Evolutionary conservation across 306 rosid species (phyloP).

Genomic region (Pachyrhizus erosus): DNA sequence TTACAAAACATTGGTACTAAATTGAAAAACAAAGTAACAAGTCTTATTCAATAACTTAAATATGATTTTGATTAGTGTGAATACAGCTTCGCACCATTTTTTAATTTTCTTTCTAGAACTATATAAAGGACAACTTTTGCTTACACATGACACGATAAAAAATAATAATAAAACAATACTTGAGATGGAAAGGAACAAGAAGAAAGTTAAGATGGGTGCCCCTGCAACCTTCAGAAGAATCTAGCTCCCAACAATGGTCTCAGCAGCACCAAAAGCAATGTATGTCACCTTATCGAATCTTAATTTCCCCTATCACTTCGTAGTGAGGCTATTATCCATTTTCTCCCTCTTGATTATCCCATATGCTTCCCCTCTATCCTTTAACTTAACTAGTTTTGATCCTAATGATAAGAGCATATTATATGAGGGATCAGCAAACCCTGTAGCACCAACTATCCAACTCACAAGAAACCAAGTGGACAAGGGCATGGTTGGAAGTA

Average conservation of each 20-base stretch:
- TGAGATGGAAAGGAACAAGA: background rate
- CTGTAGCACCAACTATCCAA: constrained; percentile 1
- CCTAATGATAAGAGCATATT: background rate
- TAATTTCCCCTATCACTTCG: background rate
- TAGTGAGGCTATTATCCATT: background rate
- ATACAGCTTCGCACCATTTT: background rate
- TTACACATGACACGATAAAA: background rate
- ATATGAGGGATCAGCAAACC: background rate
- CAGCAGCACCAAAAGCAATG: background rate
- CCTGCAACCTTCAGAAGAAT: too few relatives aligned
- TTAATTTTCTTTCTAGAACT: background rate
- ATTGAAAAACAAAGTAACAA: too few relatives aligned
- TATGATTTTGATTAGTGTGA: too few relatives aligned
- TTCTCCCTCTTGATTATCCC: constrained; percentile 37
- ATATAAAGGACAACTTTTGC: background rate
- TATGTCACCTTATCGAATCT: background rate
- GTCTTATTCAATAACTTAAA: too few relatives aligned
- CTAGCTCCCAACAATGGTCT: background rate
- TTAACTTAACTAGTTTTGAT: constrained; percentile 33
- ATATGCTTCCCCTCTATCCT: constrained; percentile 25
- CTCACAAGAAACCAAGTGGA: background rate
- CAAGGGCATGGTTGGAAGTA: background rate
- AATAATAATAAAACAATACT: background rate
- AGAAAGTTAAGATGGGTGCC: too few relatives aligned
- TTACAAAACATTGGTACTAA: too few relatives aligned